Conservation (phyloP, 108 stramenopile genomes). For the Nitzschia inconspicua region DNA sequence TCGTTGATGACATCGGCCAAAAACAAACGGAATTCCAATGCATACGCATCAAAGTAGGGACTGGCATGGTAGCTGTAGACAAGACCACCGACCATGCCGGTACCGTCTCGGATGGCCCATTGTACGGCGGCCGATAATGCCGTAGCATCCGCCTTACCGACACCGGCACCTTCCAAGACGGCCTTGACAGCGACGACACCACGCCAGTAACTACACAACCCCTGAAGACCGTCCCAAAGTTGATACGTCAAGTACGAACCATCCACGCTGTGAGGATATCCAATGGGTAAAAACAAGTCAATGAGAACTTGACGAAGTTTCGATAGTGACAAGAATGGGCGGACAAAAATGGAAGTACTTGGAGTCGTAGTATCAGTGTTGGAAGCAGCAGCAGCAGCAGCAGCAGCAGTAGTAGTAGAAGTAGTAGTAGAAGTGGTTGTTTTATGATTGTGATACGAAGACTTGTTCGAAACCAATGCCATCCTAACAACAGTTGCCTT, state of each 20-base stretch:
- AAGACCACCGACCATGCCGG: constrained; percentile 89
- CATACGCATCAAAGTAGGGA: constrained; percentile 80
- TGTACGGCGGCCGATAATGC: constrained; percentile 76
- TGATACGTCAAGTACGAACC: constrained; percentile 85
- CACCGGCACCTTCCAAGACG: constrained; percentile 84
- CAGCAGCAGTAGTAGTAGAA: too few relatives aligned
- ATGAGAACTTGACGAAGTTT: constrained; percentile 15
- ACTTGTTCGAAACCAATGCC: too few relatives aligned
- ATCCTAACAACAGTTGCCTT: too few relatives aligned
- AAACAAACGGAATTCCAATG: constrained; percentile 92
- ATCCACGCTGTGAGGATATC: constrained; percentile 71
- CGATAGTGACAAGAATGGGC: too few relatives aligned
- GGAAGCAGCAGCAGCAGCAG: too few relatives aligned
- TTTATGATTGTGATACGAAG: too few relatives aligned
- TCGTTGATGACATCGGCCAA: constrained; percentile 91
- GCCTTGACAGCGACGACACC: constrained; percentile 85
- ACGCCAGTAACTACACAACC: constrained; percentile 90
- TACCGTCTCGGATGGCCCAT: constrained; percentile 88
- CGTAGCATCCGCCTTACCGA: constrained; percentile 81
- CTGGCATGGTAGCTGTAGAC: constrained; percentile 78
- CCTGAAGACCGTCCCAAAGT: constrained; percentile 89
- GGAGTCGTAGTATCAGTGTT: too few relatives aligned
- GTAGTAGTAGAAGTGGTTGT: too few relatives aligned
- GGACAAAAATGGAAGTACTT: too few relatives aligned
- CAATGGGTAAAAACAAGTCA: constrained; percentile 68